Evolutionary conservation across 345 rosid species (phyloP).

Genomic region (Adansonia digitata): DNA sequence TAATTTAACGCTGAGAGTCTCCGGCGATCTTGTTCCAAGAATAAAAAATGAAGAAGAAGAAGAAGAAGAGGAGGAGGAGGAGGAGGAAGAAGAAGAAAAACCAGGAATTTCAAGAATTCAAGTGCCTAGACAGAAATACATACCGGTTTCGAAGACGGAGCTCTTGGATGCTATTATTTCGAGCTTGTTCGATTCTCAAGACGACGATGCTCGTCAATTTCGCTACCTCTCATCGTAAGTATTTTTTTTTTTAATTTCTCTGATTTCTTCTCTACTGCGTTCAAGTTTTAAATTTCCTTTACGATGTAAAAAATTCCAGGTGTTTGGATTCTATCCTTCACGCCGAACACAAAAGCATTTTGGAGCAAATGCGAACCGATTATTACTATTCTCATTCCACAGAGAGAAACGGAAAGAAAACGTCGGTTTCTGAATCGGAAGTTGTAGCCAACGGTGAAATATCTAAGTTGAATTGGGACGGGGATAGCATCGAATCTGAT

Average conservation of each 20-base stretch:
- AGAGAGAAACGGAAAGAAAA: conserved; percentile 16
- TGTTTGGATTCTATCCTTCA: conserved; percentile 82
- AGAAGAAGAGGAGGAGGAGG: conserved; percentile 29
- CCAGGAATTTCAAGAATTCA: conserved; percentile 55
- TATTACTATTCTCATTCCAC: conserved; percentile 40
- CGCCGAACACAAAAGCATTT: conserved; percentile 74
- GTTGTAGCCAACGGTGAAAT: conserved; percentile 20
- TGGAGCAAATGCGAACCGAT: conserved; percentile 78
- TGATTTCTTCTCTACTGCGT: not conserved
- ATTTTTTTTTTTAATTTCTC: no score
- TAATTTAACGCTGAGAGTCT: not conserved
- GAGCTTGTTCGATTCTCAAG: conserved; percentile 44
- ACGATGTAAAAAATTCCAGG: conserved; percentile 31
- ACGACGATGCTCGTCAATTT: conserved; percentile 49
- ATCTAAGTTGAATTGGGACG: conserved; percentile 5
- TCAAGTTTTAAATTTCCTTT: not conserved
- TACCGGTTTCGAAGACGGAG: conserved; percentile 68
- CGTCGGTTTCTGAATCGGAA: conserved; percentile 19
- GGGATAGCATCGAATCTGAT: conserved; percentile 15
- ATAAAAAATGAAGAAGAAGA: conserved; percentile 17
- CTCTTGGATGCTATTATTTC: conserved; percentile 53
- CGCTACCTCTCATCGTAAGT: conserved; percentile 68
- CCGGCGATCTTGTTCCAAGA: conserved; percentile 1
- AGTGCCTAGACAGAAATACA: conserved; percentile 73
- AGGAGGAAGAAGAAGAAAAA: conserved; percentile 34